Percentiles rank a stretch among this genome's conserved stretches.
Evolutionary conservation across 352 stramenopile genomes (phyloP).

Genomic region (Phytophthora parvispora): DNA sequence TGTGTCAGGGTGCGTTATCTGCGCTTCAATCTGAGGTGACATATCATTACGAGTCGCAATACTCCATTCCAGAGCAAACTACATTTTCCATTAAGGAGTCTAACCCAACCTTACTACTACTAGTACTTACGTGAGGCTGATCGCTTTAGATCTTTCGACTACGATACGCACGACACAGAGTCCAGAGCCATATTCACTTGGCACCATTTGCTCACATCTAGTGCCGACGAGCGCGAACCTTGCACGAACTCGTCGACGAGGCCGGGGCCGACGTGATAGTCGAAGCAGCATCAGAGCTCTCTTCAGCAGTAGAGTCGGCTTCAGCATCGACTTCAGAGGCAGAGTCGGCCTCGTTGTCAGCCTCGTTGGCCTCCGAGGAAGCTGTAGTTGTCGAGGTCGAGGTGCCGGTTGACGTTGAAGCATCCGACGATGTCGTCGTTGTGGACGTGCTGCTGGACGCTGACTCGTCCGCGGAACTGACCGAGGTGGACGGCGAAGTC

Average conservation of each 20-base stretch:
- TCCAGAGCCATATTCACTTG: not conserved
- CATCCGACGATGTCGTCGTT: constrained; percentile 7
- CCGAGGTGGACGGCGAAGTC: not conserved
- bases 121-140: not conserved
- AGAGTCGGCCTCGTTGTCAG: constrained; percentile 3
- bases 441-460: constrained; percentile 8
- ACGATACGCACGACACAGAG: constrained; percentile 3
- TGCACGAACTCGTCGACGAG: constrained; percentile 23
- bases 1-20: too few species aligned
- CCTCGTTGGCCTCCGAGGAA: constrained; percentile 19
- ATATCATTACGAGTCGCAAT: too few species aligned
- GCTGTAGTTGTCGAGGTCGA: constrained; percentile 6
- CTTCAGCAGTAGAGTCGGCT: constrained; percentile 6
- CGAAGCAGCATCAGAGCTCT: not conserved
- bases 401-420: constrained; percentile 8
- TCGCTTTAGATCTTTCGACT: constrained; percentile 1
- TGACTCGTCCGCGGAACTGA: not conserved
- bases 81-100: constrained; percentile 12
- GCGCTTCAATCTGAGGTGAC: too few species aligned
- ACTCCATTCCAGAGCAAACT: too few species aligned
- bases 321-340: constrained; percentile 20
- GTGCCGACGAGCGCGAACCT: constrained; percentile 18
- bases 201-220: not conserved
- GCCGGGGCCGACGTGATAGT: constrained; percentile 9
- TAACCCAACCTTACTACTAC: constrained; percentile 8